A percentile compares a stretch with the other conserved stretches of the same genome.
Evolutionary conservation across 768 basidiomycete genomes (phyloP).

Genomic region (Saitozyma podzolica): DNA sequence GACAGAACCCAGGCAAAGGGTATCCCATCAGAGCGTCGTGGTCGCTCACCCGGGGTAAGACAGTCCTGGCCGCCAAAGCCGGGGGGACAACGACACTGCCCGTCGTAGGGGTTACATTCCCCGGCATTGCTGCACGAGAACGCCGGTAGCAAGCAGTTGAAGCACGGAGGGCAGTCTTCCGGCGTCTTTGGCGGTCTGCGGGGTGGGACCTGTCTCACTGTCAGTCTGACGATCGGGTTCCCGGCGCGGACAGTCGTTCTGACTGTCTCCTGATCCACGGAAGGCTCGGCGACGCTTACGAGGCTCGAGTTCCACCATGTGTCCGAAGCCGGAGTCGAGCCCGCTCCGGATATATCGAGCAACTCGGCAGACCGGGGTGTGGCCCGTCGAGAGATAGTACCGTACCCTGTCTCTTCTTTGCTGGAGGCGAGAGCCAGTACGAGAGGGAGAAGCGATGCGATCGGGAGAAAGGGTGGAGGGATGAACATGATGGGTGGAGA

Average conservation of each 20-base stretch:
- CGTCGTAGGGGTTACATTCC: constrained; percentile 83
- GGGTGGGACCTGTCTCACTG: neutral
- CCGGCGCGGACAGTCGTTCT: neutral
- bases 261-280: neutral
- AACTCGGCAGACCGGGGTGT: neutral
- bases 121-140: constrained; percentile 93
- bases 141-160: constrained; percentile 90
- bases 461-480: too few species aligned
- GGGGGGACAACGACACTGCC: constrained; percentile 92
- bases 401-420: neutral
- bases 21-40: neutral
- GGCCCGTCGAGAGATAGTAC: neutral
- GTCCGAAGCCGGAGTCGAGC: neutral
- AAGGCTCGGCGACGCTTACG: neutral
- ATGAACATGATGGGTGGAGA: too few species aligned
- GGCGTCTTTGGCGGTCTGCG: constrained; percentile 7
- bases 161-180: constrained; percentile 63
- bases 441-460: too few species aligned
- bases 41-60: constrained; percentile 75
- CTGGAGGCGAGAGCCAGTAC: neutral
- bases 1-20: neutral
- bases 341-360: neutral
- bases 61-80: constrained; percentile 99
- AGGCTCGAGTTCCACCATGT: neutral
- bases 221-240: neutral